Evolutionary conservation across 1,139 yeast species (phyloP).

Genomic region (Debaryomyces sp.): DNA sequence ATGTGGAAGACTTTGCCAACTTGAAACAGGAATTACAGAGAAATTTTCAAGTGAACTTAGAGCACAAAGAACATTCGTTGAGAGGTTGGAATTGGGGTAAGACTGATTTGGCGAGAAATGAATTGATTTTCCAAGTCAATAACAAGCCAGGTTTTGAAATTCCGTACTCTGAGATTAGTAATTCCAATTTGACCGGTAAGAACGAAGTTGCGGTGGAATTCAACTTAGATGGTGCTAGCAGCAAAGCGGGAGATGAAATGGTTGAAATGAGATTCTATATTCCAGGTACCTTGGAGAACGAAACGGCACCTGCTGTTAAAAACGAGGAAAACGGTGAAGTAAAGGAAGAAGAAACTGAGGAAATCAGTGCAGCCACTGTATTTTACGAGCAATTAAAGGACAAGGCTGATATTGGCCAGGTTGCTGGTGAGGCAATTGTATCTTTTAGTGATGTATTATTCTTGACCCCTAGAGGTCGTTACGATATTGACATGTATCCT

Average conservation of each 20-base stretch:
- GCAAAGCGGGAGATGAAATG: slow-evolving; percentile 87
- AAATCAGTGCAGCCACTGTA: slow-evolving; percentile 75
- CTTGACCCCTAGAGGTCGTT: slow-evolving; percentile 97
- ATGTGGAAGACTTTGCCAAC: slow-evolving; percentile 74
- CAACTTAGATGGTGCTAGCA: slow-evolving; percentile 58
- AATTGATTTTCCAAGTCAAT: slow-evolving; percentile 80
- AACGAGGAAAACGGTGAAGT: slow-evolving; percentile 37
- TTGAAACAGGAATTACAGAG: slow-evolving; percentile 84
- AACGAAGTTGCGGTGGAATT: slow-evolving; percentile 93
- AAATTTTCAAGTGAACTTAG: slow-evolving; percentile 71
- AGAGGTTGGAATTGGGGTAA: slow-evolving; percentile 99
- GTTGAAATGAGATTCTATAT: slow-evolving; percentile 93
- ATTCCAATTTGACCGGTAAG: slow-evolving; percentile 90
- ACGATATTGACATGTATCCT: slow-evolving; percentile 93
- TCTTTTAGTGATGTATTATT: slow-evolving; percentile 89
- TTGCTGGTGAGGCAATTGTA: slow-evolving; percentile 95
- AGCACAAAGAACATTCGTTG: slow-evolving; percentile 84
- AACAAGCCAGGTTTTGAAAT: slow-evolving; percentile 91
- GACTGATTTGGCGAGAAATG: slow-evolving; percentile 89
- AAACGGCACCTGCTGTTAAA: slow-evolving; percentile 36
- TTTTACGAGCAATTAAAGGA: slow-evolving; percentile 92
- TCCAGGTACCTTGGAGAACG: slow-evolving; percentile 72
- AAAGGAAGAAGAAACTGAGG: slow-evolving; percentile 51
- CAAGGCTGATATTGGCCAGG: slow-evolving; percentile 92
- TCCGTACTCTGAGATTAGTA: slow-evolving; percentile 78